Evolutionary conservation across 495 filamentous ascomycete species (phyloP).

Genomic region (Bacidia gigantensis): DNA sequence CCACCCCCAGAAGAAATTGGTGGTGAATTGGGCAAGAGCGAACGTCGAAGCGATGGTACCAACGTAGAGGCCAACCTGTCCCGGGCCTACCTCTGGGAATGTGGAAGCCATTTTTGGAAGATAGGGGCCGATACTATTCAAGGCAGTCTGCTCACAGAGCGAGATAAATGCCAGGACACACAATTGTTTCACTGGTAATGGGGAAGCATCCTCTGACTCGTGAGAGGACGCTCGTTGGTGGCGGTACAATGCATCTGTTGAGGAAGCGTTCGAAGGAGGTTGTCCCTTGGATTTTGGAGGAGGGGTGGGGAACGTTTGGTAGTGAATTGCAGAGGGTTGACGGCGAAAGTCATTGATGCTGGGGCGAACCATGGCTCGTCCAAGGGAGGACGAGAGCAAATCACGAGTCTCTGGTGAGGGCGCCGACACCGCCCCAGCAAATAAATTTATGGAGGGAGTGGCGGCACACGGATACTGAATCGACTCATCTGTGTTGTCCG

Average conservation of each 20-base stretch:
- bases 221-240: conserved; percentile 21
- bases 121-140: conserved; percentile 95
- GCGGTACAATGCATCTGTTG: conserved; percentile 17
- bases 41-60: conserved; percentile 81
- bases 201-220: conserved; percentile 34
- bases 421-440: not conserved
- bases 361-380: not conserved
- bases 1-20: conserved; percentile 92
- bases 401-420: not conserved
- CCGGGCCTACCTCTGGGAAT: conserved; percentile 63
- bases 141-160: conserved; percentile 83
- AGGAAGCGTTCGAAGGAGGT: conserved; percentile 37
- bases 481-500: not conserved
- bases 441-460: not conserved
- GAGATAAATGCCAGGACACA: conserved; percentile 75
- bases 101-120: conserved; percentile 79
- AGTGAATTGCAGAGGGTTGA: conserved; percentile 63
- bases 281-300: conserved; percentile 70
- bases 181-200: conserved; percentile 73
- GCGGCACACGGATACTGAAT: not conserved
- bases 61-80: conserved; percentile 73
- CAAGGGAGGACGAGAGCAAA: not conserved
- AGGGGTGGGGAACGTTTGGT: conserved; percentile 88
- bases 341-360: conserved; percentile 26
- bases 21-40: conserved; percentile 79